Conservation (phyloP, 1,284 basidiomycete species). For the Leucoagaricus sp. region DNA sequence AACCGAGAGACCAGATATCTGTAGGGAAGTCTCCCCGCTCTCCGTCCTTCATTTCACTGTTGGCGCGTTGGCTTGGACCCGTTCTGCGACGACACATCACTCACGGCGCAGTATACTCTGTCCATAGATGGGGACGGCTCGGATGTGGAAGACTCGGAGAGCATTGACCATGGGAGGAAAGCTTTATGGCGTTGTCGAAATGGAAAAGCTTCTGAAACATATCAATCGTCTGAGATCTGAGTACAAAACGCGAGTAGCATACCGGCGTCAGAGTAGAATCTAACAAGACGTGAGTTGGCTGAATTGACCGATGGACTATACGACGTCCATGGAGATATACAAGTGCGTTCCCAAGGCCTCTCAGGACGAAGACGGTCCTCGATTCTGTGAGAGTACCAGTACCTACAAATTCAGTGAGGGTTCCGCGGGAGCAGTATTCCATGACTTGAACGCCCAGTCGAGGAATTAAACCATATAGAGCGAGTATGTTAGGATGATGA, state of each 20-base stretch:
- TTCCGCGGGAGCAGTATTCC: constrained; percentile 47
- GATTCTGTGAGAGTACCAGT: constrained; percentile 32
- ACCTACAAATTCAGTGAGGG: constrained; percentile 33
- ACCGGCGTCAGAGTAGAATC: constrained; percentile 36
- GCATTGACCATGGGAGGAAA: constrained; percentile 18
- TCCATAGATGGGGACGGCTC: constrained; percentile 17
- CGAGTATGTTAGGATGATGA: constrained; percentile 50
- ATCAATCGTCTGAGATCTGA: background rate
- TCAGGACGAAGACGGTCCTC: constrained; percentile 37
- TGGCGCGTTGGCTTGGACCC: background rate
- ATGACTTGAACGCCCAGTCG: constrained; percentile 44
- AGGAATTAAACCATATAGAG: constrained; percentile 45
- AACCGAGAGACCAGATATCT: constrained; percentile 45
- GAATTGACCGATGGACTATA: constrained; percentile 41
- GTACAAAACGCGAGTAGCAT: constrained; percentile 17
- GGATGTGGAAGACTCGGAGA: too few relatives aligned
- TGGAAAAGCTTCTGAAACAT: constrained; percentile 38
- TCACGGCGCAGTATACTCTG: constrained; percentile 36
- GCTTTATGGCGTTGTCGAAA: constrained; percentile 32
- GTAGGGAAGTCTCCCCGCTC: constrained; percentile 29
- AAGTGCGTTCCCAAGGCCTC: constrained; percentile 43
- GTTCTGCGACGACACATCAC: constrained; percentile 12
- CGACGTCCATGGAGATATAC: constrained; percentile 42
- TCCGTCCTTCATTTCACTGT: constrained; percentile 34
- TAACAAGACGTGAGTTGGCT: constrained; percentile 35